phyloP scores from a whole-genome alignment of 805 yeast species.

The Metschnikowia gelsemii region DNA sequence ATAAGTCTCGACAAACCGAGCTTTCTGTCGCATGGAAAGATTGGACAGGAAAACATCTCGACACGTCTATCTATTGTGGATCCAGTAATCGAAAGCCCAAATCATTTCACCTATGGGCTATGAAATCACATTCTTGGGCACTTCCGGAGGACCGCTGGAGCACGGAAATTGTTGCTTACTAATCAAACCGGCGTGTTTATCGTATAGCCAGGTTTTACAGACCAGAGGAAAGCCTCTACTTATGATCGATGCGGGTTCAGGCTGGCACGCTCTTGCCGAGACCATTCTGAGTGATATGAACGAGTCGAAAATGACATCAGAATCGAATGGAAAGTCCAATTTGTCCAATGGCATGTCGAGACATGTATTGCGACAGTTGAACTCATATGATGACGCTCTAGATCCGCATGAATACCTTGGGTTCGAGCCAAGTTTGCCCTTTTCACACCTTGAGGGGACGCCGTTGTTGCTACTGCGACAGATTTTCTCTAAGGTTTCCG shows the following conservation, averaged over 20 bases:
- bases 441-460: conserved; percentile 17
- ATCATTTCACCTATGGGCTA: conserved; percentile 34
- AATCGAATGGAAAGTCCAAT: too few relatives aligned
- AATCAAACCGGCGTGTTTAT: conserved; percentile 51
- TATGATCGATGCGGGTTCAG: conserved; percentile 80
- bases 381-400: conserved; percentile 33
- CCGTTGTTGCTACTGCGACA: conserved; percentile 9
- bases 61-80: not conserved
- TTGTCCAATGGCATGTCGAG: too few relatives aligned
- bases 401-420: conserved; percentile 25
- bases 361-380: conserved; percentile 18
- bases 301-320: not conserved
- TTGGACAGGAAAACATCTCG: not conserved
- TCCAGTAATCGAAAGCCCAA: not conserved
- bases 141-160: conserved; percentile 84
- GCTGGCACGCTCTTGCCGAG: conserved; percentile 55
- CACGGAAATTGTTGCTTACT: conserved; percentile 66
- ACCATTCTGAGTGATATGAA: conserved; percentile 11
- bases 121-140: conserved; percentile 69
- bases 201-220: conserved; percentile 39
- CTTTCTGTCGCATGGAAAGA: not conserved
- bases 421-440: conserved; percentile 27
- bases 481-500: conserved; percentile 32
- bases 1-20: too few relatives aligned
- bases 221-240: conserved; percentile 35